These are phyloP conservation scores for Lipomyces kockii DNA, from an alignment of 805 yeast species.

Conservation along the genomic window DNA sequence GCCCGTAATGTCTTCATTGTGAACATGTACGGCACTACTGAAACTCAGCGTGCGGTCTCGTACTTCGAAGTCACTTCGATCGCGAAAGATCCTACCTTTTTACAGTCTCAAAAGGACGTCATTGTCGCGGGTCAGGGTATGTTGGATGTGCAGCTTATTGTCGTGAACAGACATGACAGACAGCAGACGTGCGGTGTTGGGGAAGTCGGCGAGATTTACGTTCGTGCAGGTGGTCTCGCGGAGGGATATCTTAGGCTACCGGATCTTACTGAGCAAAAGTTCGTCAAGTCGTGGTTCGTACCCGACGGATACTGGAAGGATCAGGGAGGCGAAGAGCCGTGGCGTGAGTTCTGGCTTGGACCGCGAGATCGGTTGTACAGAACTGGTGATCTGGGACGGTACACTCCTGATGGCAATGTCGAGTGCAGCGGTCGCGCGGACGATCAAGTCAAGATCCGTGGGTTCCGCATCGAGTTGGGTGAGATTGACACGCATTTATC, in stretches of 20 bases:
- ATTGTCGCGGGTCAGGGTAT: constrained; percentile 99
- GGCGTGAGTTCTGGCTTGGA: constrained; percentile 86
- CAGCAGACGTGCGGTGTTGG: constrained; percentile 96
- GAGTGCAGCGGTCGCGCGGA: constrained; percentile 99
- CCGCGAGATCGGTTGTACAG: constrained; percentile 95
- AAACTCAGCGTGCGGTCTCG: constrained; percentile 97
- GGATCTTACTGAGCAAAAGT: constrained; percentile 84
- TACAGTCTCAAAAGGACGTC: constrained; percentile 85
- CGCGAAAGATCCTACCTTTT: constrained; percentile 67
- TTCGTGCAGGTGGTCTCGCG: constrained; percentile 96
- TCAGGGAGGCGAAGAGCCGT: constrained; percentile 67
- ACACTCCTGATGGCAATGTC: constrained; percentile 94
- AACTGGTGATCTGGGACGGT: constrained; percentile 97
- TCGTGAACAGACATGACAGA: constrained; percentile 87
- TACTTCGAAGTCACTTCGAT: constrained; percentile 85
- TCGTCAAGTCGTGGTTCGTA: constrained; percentile 89
- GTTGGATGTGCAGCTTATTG: constrained; percentile 90
- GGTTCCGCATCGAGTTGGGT: constrained; percentile 97
- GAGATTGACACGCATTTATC: constrained; percentile 97
- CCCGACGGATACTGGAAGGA: constrained; percentile 48
- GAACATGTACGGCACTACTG: constrained; percentile 99
- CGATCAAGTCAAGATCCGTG: constrained; percentile 97
- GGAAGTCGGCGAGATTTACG: constrained; percentile 98
- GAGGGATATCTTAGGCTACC: constrained; percentile 95
- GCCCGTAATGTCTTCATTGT: constrained; percentile 89